Conservation (phyloP, 192 early-diverging fungal genomes). For the Coemansia sp. region DNA sequence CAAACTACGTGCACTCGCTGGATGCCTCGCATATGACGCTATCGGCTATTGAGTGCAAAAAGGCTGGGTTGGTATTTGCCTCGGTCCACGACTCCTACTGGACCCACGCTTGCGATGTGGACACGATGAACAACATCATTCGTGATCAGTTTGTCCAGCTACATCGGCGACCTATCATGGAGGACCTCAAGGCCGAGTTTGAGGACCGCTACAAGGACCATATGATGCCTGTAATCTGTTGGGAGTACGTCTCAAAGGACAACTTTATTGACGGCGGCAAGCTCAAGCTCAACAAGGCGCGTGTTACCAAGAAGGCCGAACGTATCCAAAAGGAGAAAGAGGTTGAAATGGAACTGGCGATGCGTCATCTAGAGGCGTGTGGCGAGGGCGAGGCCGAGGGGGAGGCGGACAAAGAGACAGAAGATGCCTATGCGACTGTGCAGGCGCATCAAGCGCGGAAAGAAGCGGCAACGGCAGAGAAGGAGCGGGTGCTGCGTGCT, state of each 20-base stretch:
- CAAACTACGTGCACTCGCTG: constrained; percentile 98
- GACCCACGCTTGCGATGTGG: constrained; percentile 93
- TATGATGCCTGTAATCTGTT: constrained; percentile 60
- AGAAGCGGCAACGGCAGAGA: neutral
- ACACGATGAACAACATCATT: constrained; percentile 81
- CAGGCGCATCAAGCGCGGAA: neutral
- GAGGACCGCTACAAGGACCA: constrained; percentile 76
- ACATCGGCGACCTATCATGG: constrained; percentile 85
- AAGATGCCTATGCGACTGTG: neutral
- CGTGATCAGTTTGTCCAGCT: constrained; percentile 90
- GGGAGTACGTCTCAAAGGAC: constrained; percentile 55
- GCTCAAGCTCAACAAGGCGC: constrained; percentile 10
- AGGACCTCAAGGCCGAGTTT: constrained; percentile 80
- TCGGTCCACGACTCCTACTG: constrained; percentile 98
- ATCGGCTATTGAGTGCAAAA: constrained; percentile 85
- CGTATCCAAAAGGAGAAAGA: constrained; percentile 14
- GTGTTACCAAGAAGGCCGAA: constrained; percentile 5
- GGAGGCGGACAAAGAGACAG: neutral
- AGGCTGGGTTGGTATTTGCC: constrained; percentile 81
- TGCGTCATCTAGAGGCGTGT: constrained; percentile 17
- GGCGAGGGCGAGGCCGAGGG: constrained; percentile 17
- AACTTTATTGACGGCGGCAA: constrained; percentile 14
- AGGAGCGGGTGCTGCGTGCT: neutral
- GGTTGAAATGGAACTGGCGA: constrained; percentile 32
- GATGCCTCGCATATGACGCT: constrained; percentile 98